Percentiles rank a stretch among this genome's conserved stretches.
Conservation (phyloP, 257 asterid species). For the Solanum chiquidenum region DNA sequence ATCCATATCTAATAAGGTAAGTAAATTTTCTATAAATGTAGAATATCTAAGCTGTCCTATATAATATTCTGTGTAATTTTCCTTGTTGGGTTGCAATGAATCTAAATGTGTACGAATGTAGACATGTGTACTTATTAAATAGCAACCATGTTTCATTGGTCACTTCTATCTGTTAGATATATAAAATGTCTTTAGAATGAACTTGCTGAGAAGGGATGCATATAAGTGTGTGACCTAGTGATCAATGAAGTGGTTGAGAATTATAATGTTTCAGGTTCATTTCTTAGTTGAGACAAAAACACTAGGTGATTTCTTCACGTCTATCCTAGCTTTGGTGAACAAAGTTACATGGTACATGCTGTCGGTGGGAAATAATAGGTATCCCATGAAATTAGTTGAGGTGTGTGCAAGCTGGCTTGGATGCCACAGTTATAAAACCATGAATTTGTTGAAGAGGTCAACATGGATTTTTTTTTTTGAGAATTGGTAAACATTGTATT, state of each 20-base stretch:
- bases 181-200: neutral
- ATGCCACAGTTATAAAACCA: neutral
- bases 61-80: neutral
- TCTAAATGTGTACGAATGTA: neutral
- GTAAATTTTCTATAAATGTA: neutral
- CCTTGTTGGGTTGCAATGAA: neutral
- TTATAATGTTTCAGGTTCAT: neutral
- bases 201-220: neutral
- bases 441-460: neutral
- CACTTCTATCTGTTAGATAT: neutral
- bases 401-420: neutral
- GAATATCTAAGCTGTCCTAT: neutral
- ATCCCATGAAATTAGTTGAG: neutral
- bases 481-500: no score
- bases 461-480: neutral
- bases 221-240: neutral
- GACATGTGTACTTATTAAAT: neutral
- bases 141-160: neutral
- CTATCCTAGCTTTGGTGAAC: neutral
- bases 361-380: neutral
- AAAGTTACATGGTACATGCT: neutral
- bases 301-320: neutral
- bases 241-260: neutral
- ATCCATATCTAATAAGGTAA: neutral
- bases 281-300: neutral